These are phyloP conservation scores for Phialophora chinensis DNA, from an alignment of 2,329 filamentous ascomycete species.

Conservation along the genomic window DNA sequence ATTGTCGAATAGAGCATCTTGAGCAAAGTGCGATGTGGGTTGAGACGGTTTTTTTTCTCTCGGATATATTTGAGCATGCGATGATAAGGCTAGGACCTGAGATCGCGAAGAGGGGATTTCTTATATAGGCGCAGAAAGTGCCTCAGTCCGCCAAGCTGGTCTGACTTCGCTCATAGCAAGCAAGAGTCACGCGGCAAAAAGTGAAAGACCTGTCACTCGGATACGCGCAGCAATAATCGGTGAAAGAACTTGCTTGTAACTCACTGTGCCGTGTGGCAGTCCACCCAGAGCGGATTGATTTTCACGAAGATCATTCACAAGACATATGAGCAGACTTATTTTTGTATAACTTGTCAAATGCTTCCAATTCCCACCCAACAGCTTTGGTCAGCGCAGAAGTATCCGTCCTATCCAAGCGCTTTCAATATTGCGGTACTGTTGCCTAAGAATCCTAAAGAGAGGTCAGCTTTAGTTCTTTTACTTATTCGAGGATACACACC, in stretches of 20 bases:
- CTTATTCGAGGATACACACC: constrained; percentile 7
- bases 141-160: not conserved
- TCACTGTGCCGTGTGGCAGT: not conserved
- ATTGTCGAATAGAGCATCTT: constrained; percentile 8
- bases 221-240: not conserved
- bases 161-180: not conserved
- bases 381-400: not conserved
- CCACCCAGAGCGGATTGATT: not conserved
- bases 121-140: not conserved
- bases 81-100: not conserved
- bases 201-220: not conserved
- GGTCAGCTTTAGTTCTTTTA: constrained; percentile 11
- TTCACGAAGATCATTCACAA: not conserved
- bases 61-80: not conserved
- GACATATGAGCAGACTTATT: not conserved
- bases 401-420: constrained; percentile 17
- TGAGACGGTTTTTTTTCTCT: not conserved
- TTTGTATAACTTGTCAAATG: not conserved
- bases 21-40: not conserved
- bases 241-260: not conserved
- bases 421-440: constrained; percentile 27
- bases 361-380: not conserved
- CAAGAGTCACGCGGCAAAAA: not conserved
- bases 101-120: not conserved
- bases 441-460: constrained; percentile 21